These are phyloP conservation scores for Hymenoscyphus albidus DNA, from an alignment of 2,329 filamentous ascomycete genomes.

Conservation along the genomic window DNA sequence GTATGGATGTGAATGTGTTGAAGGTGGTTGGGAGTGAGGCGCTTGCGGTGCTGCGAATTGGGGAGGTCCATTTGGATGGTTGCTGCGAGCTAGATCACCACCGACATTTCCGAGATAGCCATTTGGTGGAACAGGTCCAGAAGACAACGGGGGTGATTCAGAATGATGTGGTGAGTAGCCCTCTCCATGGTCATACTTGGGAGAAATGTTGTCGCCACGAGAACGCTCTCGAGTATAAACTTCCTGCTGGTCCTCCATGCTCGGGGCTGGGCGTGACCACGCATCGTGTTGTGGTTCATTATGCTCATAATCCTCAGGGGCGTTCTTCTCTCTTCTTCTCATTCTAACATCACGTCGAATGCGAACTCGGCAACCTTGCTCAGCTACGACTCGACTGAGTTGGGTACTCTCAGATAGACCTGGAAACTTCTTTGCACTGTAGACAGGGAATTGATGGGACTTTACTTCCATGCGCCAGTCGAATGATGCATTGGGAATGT, in stretches of 20 bases:
- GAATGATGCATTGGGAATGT: constrained; percentile 52
- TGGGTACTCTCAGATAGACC: constrained; percentile 85
- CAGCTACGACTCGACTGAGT: constrained; percentile 85
- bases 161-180: background rate
- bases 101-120: constrained; percentile 35
- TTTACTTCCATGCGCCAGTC: constrained; percentile 88
- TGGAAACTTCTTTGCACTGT: constrained; percentile 97
- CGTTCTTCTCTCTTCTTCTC: constrained; percentile 75
- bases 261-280: constrained; percentile 41
- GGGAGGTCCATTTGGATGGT: background rate
- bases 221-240: constrained; percentile 8
- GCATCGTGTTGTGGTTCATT: constrained; percentile 52
- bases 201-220: constrained; percentile 33
- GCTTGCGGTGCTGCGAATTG: constrained; percentile 20
- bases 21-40: constrained; percentile 14
- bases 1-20: constrained; percentile 24
- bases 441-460: constrained; percentile 82
- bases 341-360: constrained; percentile 93
- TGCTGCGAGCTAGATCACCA: background rate
- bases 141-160: background rate
- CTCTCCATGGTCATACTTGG: background rate
- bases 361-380: constrained; percentile 93
- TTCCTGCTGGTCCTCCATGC: constrained; percentile 24
- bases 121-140: constrained; percentile 22
- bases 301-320: constrained; percentile 45